A percentile compares a stretch with the other conserved stretches of the same genome.
Evolutionary conservation across 2,329 filamentous ascomycete genomes (phyloP).

Genomic region (Aspergillus sp.): DNA sequence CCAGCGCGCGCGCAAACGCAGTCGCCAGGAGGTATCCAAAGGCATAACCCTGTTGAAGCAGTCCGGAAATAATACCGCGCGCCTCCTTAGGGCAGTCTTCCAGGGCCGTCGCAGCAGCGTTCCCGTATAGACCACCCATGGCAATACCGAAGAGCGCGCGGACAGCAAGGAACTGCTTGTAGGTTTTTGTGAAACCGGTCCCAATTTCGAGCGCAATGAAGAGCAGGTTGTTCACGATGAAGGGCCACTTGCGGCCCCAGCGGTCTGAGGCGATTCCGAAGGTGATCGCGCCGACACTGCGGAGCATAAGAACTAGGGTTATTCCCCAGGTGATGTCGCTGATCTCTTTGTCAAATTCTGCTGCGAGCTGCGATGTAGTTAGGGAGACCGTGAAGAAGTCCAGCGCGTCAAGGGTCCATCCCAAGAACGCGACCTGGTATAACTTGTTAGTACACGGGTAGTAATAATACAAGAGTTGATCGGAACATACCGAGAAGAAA

Average conservation of each 20-base stretch:
- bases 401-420: slow-evolving; percentile 58
- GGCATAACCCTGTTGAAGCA: slow-evolving; percentile 64
- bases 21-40: slow-evolving; percentile 63
- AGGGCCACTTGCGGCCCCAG: slow-evolving; percentile 59
- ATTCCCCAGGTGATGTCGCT: slow-evolving; percentile 62
- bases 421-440: slow-evolving; percentile 41
- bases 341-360: slow-evolving; percentile 54
- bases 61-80: slow-evolving; percentile 60
- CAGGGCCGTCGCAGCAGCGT: slow-evolving; percentile 61
- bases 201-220: slow-evolving; percentile 62
- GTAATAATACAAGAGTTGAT: neutral
- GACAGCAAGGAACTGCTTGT: slow-evolving; percentile 58
- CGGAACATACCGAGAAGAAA: slow-evolving; percentile 48
- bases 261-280: slow-evolving; percentile 56
- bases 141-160: slow-evolving; percentile 63
- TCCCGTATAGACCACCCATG: slow-evolving; percentile 64
- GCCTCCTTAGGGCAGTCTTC: slow-evolving; percentile 62
- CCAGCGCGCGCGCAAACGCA: slow-evolving; percentile 8
- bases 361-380: slow-evolving; percentile 54
- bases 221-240: slow-evolving; percentile 60
- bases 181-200: slow-evolving; percentile 60
- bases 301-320: slow-evolving; percentile 60
- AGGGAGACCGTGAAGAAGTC: slow-evolving; percentile 65
- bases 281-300: slow-evolving; percentile 58
- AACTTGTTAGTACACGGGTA: slow-evolving; percentile 1